Conservation (phyloP, 129 eudicot genomes). For the Arctium lappa region DNA sequence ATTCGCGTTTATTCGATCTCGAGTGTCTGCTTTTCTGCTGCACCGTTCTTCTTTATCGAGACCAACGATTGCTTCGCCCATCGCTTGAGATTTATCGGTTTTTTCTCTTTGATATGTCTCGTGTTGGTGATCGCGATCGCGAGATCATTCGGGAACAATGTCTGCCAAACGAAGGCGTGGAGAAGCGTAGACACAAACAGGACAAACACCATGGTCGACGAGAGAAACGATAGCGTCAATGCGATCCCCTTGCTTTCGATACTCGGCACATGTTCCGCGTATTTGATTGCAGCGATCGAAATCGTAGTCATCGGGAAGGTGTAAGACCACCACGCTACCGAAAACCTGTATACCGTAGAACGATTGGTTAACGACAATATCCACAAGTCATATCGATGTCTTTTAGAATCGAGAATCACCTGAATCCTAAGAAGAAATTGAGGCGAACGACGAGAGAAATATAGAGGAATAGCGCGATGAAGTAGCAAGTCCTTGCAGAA, state of each 20-base stretch:
- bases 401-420: conserved; percentile 27
- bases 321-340: conserved; percentile 94
- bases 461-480: conserved; percentile 81
- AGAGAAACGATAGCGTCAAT: conserved; percentile 54
- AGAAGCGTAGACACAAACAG: conserved; percentile 59
- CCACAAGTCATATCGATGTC: too few relatives aligned
- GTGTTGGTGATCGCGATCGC: conserved; percentile 80
- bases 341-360: conserved; percentile 44
- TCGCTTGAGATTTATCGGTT: conserved; percentile 56
- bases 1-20: conserved; percentile 6
- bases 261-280: conserved; percentile 65
- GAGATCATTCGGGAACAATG: conserved; percentile 78
- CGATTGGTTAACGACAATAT: too few relatives aligned
- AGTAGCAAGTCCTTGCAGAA: conserved; percentile 75
- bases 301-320: conserved; percentile 88
- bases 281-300: conserved; percentile 70
- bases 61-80: conserved; percentile 71
- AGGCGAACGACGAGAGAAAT: conserved; percentile 76
- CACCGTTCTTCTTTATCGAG: conserved; percentile 44
- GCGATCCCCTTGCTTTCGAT: conserved; percentile 59
- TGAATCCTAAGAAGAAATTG: conserved; percentile 85
- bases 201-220: conserved; percentile 64
- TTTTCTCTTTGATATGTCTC: conserved; percentile 44
- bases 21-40: conserved; percentile 38
- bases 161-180: conserved; percentile 74